phyloP scores from a whole-genome alignment of 768 basidiomycete genomes.

The Leccinum fibrillosum region DNA sequence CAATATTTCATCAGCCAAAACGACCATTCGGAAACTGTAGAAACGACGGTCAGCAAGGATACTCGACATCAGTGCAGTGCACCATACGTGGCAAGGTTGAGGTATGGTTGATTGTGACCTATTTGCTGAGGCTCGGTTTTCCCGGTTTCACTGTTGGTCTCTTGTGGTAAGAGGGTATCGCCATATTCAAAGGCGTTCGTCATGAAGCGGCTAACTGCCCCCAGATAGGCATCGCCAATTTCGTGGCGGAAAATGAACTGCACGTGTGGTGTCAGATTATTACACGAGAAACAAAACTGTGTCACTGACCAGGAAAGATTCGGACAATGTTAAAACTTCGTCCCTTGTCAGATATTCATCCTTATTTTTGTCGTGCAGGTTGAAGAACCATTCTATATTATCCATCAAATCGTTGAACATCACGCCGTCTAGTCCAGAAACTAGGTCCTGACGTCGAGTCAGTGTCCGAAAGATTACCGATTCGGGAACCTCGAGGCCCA shows the following conservation, averaged over 20 bases:
- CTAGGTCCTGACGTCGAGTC: conserved; percentile 62
- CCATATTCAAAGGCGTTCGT: conserved; percentile 98
- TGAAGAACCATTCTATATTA: conserved; percentile 99
- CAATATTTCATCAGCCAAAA: conserved; percentile 92
- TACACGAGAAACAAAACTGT: not conserved
- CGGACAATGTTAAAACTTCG: conserved; percentile 92
- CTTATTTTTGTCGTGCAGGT: conserved; percentile 91
- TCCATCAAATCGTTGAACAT: conserved; percentile 98
- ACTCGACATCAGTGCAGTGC: not conserved
- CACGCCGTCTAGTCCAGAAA: conserved; percentile 83
- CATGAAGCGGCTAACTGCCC: conserved; percentile 95
- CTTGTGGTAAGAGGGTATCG: conserved; percentile 75
- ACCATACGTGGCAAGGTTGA: conserved; percentile 82
- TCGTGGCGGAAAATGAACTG: conserved; percentile 99
- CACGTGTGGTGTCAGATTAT: conserved; percentile 2
- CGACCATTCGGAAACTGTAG: conserved; percentile 93
- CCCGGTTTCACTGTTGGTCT: conserved; percentile 30
- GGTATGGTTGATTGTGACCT: conserved; percentile 82
- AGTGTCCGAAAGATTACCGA: not conserved
- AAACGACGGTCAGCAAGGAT: conserved; percentile 8
- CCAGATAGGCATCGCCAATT: conserved; percentile 93
- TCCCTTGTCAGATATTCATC: conserved; percentile 96
- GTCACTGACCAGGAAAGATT: conserved; percentile 74
- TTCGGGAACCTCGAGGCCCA: conserved; percentile 26
- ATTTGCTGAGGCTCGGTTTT: conserved; percentile 45